These are phyloP conservation scores for Mortierella sp. DNA, from an alignment of 371 early-diverging fungal species.

Conservation along the genomic window DNA sequence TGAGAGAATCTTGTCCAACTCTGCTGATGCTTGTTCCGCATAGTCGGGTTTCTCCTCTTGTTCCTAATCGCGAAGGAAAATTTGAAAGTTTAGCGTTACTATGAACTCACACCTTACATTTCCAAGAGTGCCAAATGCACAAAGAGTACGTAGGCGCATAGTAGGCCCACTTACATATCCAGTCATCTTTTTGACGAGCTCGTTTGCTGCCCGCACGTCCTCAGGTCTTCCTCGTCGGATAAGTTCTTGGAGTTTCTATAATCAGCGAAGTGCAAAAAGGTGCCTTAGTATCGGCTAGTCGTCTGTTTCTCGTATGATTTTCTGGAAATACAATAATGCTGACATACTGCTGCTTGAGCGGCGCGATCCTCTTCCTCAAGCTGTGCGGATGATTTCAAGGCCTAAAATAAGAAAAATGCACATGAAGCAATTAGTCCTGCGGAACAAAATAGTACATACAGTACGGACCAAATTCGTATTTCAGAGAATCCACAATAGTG, in stretches of 20 bases:
- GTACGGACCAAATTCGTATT: background rate
- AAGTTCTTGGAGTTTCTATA: constrained; percentile 93
- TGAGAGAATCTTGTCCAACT: constrained; percentile 84
- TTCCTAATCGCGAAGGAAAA: constrained; percentile 58
- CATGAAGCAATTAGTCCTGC: background rate
- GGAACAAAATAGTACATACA: background rate
- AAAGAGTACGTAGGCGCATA: background rate
- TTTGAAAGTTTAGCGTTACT: background rate
- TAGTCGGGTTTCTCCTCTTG: constrained; percentile 86
- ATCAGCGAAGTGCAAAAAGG: background rate
- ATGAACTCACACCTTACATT: background rate
- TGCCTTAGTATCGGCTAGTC: background rate
- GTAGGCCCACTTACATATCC: constrained; percentile 74
- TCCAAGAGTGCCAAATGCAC: background rate
- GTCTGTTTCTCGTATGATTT: background rate
- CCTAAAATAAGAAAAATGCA: constrained; percentile 24
- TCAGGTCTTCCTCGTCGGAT: constrained; percentile 93
- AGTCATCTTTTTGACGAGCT: constrained; percentile 95
- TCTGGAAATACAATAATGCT: no score
- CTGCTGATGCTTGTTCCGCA: constrained; percentile 81
- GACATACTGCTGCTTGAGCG: constrained; percentile 79
- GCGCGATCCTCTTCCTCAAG: constrained; percentile 92
- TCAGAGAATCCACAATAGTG: background rate
- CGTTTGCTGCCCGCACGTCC: constrained; percentile 96
- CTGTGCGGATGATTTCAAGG: constrained; percentile 89